phyloP scores from a whole-genome alignment of 495 filamentous ascomycete species.

The Viridothelium virens region DNA sequence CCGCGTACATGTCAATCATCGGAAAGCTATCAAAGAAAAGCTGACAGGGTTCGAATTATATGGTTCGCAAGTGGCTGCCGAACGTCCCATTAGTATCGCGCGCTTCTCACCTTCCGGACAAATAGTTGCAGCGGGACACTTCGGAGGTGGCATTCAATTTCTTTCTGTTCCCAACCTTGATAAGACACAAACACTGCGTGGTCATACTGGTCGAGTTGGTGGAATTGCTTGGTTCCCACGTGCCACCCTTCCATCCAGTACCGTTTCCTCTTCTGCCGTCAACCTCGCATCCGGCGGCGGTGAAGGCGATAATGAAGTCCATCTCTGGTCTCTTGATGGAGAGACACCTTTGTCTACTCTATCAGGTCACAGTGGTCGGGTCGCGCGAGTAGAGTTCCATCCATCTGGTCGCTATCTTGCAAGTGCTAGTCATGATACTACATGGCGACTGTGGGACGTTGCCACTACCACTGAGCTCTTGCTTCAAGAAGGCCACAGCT shows the following conservation, averaged over 20 bases:
- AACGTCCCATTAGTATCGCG: constrained; percentile 80
- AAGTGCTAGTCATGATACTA: constrained; percentile 91
- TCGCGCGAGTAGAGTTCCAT: constrained; percentile 89
- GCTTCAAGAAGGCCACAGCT: constrained; percentile 88
- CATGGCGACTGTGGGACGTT: constrained; percentile 95
- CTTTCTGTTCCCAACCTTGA: constrained; percentile 76
- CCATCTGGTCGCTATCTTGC: constrained; percentile 85
- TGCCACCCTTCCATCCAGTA: constrained; percentile 61
- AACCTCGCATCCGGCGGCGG: constrained; percentile 89
- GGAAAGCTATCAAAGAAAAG: constrained; percentile 79
- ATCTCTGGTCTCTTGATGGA: constrained; percentile 81
- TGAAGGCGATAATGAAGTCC: constrained; percentile 62
- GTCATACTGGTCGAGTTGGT: constrained; percentile 79
- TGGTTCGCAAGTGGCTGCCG: constrained; percentile 84
- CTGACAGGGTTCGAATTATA: constrained; percentile 78
- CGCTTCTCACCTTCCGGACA: constrained; percentile 83
- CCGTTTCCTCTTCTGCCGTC: constrained; percentile 62
- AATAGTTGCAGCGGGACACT: constrained; percentile 81
- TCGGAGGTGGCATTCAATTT: constrained; percentile 79
- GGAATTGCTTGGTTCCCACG: constrained; percentile 85
- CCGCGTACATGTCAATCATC: constrained; percentile 81
- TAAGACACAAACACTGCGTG: constrained; percentile 62
- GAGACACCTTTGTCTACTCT: constrained; percentile 79
- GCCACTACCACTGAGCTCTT: constrained; percentile 74
- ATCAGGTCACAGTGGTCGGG: constrained; percentile 75